Base-by-base conservation (phyloP, 345 rosid species). In the Carallia brachiata region DNA sequence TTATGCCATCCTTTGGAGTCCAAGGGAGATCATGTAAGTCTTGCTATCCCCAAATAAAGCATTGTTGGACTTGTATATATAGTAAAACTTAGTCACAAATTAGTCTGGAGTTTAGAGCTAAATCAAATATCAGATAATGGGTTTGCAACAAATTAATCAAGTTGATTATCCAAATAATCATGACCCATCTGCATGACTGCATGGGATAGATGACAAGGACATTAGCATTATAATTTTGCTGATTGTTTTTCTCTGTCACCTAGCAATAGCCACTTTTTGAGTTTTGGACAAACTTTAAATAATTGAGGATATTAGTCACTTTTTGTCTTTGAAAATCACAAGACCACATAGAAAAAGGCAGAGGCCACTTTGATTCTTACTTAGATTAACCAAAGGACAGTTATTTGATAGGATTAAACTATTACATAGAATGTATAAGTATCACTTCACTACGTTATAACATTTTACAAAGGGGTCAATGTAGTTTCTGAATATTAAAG, bases 11-110 rank as follows among this genome's bases (percentile, higher is more conserved):
- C 80, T 88, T 12, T 94, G 97, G 98, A 88, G 59, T 67, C 96
- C 98, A 12, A 85, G 78, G 66, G 97, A 94, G 81, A 87, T 94
- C 85, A 87, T 94, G 98, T 94, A 76, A 91, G 97, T 76, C 28
- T 3, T 37, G 5, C 17, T 13, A 44, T 12, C 50, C 50, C 50
- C 0, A 44, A 15, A 2, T 4, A 44, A 44, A 44, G 2, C 50
- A 44, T 44, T 12, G 50, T 15, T 12, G 50, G 13, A 44, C 50
- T 2, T 44, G 50, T 12, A 44, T 15, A 12, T 4, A 12, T 4
- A 0, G 16, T 44, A 44, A 44, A 44, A 12, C 50, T 44, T 12
- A 44, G 50, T 13, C 0, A 13, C 50, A 44, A 44, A 12, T 44
- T 44, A 44, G 2, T 3, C 12, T 15, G 16, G 50, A 12, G 5